Evolutionary conservation across 345 rosid species (phyloP).

Genomic region (Citrus maxima): DNA sequence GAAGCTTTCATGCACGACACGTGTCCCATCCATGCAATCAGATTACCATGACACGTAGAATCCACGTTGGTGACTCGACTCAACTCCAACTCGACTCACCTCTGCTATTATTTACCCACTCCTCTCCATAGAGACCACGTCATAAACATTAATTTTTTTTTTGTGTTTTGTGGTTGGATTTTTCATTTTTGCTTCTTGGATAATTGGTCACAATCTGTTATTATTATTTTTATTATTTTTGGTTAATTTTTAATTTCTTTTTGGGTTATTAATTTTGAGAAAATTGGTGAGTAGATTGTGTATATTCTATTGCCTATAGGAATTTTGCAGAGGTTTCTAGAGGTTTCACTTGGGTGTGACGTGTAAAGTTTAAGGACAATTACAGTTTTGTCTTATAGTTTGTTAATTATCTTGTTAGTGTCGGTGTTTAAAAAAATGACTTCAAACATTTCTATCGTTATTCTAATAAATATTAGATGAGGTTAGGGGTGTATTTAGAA

Average conservation of each 20-base stretch:
- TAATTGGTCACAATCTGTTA: too few relatives aligned
- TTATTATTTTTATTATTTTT: not conserved
- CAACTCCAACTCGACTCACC: too few relatives aligned
- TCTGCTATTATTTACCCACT: not conserved
- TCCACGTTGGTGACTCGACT: constrained; percentile 10
- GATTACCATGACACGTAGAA: constrained; percentile 10
- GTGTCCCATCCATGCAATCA: not conserved
- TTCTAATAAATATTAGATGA: too few relatives aligned
- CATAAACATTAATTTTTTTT: not conserved
- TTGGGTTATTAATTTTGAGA: not conserved
- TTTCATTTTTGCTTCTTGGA: not conserved
- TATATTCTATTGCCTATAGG: not conserved
- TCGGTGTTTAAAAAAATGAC: too few relatives aligned
- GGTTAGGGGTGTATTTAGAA: too few relatives aligned
- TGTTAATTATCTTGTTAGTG: too few relatives aligned
- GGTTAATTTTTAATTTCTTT: not conserved
- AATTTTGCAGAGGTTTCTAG: not conserved
- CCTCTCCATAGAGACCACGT: not conserved
- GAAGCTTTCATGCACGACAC: constrained; percentile 9
- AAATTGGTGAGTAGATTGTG: not conserved
- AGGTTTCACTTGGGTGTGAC: not conserved
- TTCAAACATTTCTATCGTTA: too few relatives aligned
- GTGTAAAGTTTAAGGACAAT: not conserved
- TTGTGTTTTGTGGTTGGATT: not conserved
- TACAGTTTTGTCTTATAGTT: too few relatives aligned